These are phyloP conservation scores for Ascochyta clinopodiicola DNA, from an alignment of 2,329 filamentous ascomycete species.

Conservation along the genomic window DNA sequence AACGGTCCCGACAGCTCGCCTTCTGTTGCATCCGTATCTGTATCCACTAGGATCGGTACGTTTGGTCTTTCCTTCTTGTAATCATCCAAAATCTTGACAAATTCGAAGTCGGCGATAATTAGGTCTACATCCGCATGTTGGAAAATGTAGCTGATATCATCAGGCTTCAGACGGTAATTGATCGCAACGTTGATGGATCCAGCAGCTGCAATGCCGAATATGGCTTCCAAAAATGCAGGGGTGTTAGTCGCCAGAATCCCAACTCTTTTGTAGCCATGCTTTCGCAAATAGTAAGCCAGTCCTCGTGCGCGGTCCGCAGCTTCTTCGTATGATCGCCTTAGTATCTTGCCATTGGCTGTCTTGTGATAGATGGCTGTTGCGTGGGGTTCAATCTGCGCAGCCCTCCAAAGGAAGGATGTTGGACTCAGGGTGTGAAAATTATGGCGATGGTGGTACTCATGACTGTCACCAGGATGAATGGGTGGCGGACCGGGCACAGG, in stretches of 20 bases:
- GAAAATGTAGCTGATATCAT: slow-evolving; percentile 92
- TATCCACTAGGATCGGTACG: slow-evolving; percentile 78
- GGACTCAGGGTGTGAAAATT: slow-evolving; percentile 83
- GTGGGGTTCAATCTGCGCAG: slow-evolving; percentile 85
- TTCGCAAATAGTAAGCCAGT: slow-evolving; percentile 84
- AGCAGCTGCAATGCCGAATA: slow-evolving; percentile 85
- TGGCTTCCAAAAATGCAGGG: slow-evolving; percentile 88
- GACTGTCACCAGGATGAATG: slow-evolving; percentile 45
- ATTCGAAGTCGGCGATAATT: slow-evolving; percentile 88
- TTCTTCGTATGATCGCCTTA: slow-evolving; percentile 80
- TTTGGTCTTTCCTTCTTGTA: slow-evolving; percentile 68
- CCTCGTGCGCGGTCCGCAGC: slow-evolving; percentile 86
- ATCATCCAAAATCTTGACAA: slow-evolving; percentile 69
- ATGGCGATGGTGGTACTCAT: slow-evolving; percentile 54
- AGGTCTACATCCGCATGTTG: slow-evolving; percentile 83
- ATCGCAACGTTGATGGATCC: slow-evolving; percentile 78
- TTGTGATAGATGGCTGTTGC: slow-evolving; percentile 82
- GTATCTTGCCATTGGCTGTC: slow-evolving; percentile 74
- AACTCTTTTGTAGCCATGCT: slow-evolving; percentile 75
- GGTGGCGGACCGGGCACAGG: slow-evolving; percentile 44
- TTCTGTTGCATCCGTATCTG: slow-evolving; percentile 79
- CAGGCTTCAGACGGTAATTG: slow-evolving; percentile 77
- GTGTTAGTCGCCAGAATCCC: slow-evolving; percentile 92
- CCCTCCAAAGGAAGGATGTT: slow-evolving; percentile 84
- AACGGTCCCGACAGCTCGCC: slow-evolving; percentile 80